phyloP scores from a whole-genome alignment of 345 rosid genomes.

The Hypericum androsaemum region DNA sequence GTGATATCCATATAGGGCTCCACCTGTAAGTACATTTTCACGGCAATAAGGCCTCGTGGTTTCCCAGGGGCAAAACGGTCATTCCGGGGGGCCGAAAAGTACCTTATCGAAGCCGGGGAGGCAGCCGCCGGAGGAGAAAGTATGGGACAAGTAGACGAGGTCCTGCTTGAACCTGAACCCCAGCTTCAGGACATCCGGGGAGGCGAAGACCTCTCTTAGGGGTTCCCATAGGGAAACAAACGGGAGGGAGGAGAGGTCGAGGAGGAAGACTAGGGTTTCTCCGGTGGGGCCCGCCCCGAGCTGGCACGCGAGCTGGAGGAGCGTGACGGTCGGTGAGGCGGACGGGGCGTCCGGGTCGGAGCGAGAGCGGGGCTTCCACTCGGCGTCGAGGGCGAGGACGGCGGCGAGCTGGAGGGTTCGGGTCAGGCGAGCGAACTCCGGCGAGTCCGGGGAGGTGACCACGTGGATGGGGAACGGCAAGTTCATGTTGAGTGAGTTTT shows the following conservation, averaged over 20 bases:
- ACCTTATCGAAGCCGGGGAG: conserved; percentile 63
- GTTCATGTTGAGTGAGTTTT: too few relatives aligned
- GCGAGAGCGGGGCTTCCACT: conserved; percentile 54
- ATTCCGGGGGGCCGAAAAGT: background rate
- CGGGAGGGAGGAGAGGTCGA: conserved; percentile 52
- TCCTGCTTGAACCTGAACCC: conserved; percentile 88
- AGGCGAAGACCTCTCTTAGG: conserved; percentile 44
- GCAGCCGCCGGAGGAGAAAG: conserved; percentile 57
- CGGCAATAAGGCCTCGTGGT: too few relatives aligned
- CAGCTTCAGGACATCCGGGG: conserved; percentile 67
- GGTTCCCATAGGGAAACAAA: conserved; percentile 51
- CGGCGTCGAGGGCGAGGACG: conserved; percentile 71
- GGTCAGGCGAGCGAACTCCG: conserved; percentile 61
- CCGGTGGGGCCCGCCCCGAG: conserved; percentile 16
- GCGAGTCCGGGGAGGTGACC: conserved; percentile 45
- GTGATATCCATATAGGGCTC: conserved; percentile 79
- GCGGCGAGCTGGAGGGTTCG: conserved; percentile 45
- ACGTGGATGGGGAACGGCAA: conserved; percentile 22
- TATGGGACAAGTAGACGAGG: conserved; percentile 66
- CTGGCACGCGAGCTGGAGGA: conserved; percentile 76
- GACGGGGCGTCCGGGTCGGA: conserved; percentile 29
- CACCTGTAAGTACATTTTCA: conserved; percentile 32
- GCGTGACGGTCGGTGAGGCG: conserved; percentile 56
- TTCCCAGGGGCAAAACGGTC: background rate
- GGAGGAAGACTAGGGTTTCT: conserved; percentile 45